Conservation (phyloP, 768 basidiomycete species). For the Leucocoprinus sp. region DNA sequence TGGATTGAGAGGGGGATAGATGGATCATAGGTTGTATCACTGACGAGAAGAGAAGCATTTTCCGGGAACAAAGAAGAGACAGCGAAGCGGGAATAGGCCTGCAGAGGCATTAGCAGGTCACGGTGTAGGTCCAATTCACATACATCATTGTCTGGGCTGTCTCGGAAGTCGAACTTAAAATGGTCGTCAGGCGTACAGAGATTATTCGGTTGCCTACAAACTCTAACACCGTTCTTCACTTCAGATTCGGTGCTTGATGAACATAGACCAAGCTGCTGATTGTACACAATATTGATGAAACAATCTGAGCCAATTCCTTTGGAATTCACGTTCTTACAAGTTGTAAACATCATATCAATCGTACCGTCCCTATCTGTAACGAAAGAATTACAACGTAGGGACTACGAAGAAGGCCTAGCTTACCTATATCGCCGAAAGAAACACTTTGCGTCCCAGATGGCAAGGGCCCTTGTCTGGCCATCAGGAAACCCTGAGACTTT, state of each 20-base stretch:
- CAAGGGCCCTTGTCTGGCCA: conserved; percentile 59
- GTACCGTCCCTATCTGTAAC: conserved; percentile 85
- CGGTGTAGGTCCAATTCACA: conserved; percentile 14
- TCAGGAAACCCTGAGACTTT: conserved; percentile 64
- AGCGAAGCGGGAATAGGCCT: conserved; percentile 65
- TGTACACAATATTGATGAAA: conserved; percentile 86
- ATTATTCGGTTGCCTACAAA: conserved; percentile 71
- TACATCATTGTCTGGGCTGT: conserved; percentile 43
- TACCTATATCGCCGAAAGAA: conserved; percentile 88
- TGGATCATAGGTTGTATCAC: conserved; percentile 58
- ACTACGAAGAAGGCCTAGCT: conserved; percentile 14
- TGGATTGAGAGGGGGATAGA: conserved; percentile 69
- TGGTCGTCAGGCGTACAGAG: conserved; percentile 75
- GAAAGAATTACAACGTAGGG: conserved; percentile 1
- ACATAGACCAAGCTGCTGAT: conserved; percentile 83
- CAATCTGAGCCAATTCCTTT: conserved; percentile 74
- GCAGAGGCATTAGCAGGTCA: not conserved
- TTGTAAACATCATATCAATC: conserved; percentile 89
- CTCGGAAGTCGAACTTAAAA: conserved; percentile 68
- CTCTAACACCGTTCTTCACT: conserved; percentile 38
- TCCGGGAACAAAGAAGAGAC: conserved; percentile 50
- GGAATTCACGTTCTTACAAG: conserved; percentile 57
- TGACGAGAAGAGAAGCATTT: conserved; percentile 53
- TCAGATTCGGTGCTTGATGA: conserved; percentile 42
- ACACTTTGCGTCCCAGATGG: conserved; percentile 74